Percentiles rank a stretch among this genome's conserved stretches.
These are phyloP conservation scores for Stenocarpella maydis DNA, from an alignment of 2,329 filamentous ascomycete genomes.

Conservation along the genomic window DNA sequence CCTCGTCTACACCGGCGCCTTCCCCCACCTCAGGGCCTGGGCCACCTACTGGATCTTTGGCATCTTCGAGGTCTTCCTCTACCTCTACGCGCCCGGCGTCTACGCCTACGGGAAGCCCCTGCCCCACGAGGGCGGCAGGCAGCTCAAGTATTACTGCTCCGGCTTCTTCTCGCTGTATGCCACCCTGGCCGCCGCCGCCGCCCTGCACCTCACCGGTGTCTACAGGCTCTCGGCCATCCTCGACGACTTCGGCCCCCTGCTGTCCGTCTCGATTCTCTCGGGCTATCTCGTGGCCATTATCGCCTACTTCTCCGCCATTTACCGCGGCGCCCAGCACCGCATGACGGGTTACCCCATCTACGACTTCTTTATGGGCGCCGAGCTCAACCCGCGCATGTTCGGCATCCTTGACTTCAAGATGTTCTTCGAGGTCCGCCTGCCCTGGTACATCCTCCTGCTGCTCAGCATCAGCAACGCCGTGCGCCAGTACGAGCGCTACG, in stretches of 20 bases:
- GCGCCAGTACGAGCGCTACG: constrained; percentile 79
- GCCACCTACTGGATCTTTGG: constrained; percentile 94
- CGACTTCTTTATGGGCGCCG: constrained; percentile 91
- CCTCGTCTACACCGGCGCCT: constrained; percentile 84
- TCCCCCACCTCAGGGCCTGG: constrained; percentile 85
- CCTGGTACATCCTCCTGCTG: constrained; percentile 85
- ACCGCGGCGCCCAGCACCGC: constrained; percentile 83
- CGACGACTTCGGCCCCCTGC: constrained; percentile 92
- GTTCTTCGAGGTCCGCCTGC: constrained; percentile 87
- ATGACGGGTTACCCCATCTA: constrained; percentile 87
- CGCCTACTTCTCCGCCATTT: constrained; percentile 85
- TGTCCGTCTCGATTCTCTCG: constrained; percentile 92
- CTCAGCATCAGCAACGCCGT: constrained; percentile 73
- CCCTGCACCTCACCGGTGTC: constrained; percentile 80
- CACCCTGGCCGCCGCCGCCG: constrained; percentile 76
- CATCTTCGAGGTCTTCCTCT: constrained; percentile 82
- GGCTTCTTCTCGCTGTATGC: constrained; percentile 87
- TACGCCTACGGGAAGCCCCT: constrained; percentile 89
- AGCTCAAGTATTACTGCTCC: constrained; percentile 94
- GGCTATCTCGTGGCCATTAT: constrained; percentile 84
- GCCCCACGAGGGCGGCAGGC: constrained; percentile 81
- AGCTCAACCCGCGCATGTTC: constrained; percentile 87
- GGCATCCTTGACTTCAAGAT: constrained; percentile 90
- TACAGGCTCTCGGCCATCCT: constrained; percentile 93
- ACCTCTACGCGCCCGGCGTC: constrained; percentile 87